Conservation (phyloP, 2,329 filamentous ascomycete species). For the Beauveria sp. region DNA sequence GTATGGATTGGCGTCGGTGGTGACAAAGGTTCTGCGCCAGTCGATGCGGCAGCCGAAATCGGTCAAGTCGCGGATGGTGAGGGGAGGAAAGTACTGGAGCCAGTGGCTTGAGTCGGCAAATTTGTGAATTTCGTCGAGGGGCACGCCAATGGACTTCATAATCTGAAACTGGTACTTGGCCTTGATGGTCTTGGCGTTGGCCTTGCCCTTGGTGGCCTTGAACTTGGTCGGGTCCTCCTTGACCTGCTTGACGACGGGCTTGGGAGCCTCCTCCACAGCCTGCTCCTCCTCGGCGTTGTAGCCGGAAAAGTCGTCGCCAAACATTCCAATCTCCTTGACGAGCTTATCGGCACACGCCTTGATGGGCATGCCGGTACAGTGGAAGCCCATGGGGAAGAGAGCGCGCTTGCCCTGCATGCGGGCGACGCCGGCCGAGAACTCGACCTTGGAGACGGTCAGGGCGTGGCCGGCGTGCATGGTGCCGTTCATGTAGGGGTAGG, state of each 20-base stretch:
- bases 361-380: conserved; percentile 93
- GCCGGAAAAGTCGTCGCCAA: conserved; percentile 76
- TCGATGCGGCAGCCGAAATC: conserved; percentile 83
- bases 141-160: conserved; percentile 85
- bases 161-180: conserved; percentile 96
- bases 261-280: conserved; percentile 40
- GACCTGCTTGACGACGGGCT: conserved; percentile 53
- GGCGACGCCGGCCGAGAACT: conserved; percentile 81
- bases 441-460: conserved; percentile 87
- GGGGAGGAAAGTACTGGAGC: conserved; percentile 74
- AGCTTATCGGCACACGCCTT: conserved; percentile 97
- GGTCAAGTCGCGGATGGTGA: conserved; percentile 63
- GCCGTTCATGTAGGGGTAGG: conserved; percentile 70
- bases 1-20: conserved; percentile 93
- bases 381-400: conserved; percentile 88
- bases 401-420: conserved; percentile 85
- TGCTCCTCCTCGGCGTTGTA: conserved; percentile 57
- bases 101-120: conserved; percentile 90
- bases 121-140: conserved; percentile 79
- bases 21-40: conserved; percentile 88
- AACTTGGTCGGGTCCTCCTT: conserved; percentile 90
- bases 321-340: conserved; percentile 78
- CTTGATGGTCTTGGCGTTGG: conserved; percentile 79
- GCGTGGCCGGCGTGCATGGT: conserved; percentile 84
- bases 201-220: conserved; percentile 86